Conservation (phyloP, 2,329 filamentous ascomycete genomes). For the Pyrenochaeta sp. region DNA sequence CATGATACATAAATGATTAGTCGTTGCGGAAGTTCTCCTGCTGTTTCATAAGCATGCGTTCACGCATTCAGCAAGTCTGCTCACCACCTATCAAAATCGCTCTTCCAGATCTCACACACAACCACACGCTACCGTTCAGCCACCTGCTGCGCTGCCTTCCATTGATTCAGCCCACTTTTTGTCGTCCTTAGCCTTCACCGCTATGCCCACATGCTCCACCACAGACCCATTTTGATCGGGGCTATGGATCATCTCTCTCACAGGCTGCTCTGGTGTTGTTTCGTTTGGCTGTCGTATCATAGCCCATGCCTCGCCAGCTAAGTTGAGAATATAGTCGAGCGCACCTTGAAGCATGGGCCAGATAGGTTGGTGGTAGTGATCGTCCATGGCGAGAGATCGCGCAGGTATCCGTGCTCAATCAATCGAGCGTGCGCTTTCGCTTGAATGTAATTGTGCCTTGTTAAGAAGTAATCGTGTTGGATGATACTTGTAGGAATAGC, state of each 20-base stretch:
- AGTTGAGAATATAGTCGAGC: conserved; percentile 22
- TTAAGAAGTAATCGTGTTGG: not conserved
- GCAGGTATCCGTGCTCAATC: not conserved
- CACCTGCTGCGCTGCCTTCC: not conserved
- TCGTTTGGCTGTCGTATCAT: conserved; percentile 19
- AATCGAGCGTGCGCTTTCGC: not conserved
- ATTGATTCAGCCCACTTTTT: not conserved
- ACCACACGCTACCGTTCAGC: not conserved
- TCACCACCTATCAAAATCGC: too few relatives aligned
- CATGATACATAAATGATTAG: too few relatives aligned
- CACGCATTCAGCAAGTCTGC: too few relatives aligned
- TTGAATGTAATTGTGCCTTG: not conserved
- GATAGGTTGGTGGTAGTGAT: conserved; percentile 25
- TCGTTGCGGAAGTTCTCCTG: too few relatives aligned
- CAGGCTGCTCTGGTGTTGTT: not conserved
- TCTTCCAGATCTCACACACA: too few relatives aligned
- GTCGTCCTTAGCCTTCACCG: not conserved
- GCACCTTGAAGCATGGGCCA: conserved; percentile 29
- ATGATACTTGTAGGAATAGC: not conserved
- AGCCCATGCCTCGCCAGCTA: conserved; percentile 20
- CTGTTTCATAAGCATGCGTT: too few relatives aligned
- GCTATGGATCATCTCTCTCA: not conserved
- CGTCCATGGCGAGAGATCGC: conserved; percentile 17
- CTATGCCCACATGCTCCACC: not conserved
- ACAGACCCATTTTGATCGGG: not conserved